Evolutionary conservation across 352 stramenopile species (phyloP).

Genomic region (Phytophthora pisi): DNA sequence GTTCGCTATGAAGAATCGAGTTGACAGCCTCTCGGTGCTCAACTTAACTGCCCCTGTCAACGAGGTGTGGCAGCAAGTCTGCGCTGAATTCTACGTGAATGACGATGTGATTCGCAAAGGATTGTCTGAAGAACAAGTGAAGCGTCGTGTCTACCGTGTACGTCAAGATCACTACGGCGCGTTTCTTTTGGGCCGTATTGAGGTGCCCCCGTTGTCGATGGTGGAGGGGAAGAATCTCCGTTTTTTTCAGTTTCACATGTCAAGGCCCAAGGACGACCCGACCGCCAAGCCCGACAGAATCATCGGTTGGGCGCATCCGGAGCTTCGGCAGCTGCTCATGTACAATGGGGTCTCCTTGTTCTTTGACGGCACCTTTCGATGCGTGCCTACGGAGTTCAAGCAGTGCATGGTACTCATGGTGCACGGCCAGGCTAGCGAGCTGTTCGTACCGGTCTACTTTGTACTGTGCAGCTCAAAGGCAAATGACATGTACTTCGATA

Average conservation of each 20-base stretch:
- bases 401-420: too few relatives aligned
- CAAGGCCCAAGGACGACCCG: too few relatives aligned
- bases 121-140: background rate
- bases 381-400: too few relatives aligned
- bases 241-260: background rate
- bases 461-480: too few relatives aligned
- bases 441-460: too few relatives aligned
- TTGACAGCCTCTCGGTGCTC: background rate
- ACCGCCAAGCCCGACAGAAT: too few relatives aligned
- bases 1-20: background rate
- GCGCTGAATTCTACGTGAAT: background rate
- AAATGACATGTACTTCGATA: too few relatives aligned
- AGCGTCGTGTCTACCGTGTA: slow-evolving; percentile 2
- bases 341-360: too few relatives aligned
- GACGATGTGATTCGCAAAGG: slow-evolving; percentile 7
- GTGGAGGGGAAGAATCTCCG: background rate
- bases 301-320: too few relatives aligned
- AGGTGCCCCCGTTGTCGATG: slow-evolving; percentile 3
- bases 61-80: background rate
- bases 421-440: too few relatives aligned
- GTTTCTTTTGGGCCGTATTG: background rate
- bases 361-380: too few relatives aligned
- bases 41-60: background rate
- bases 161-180: slow-evolving; percentile 2
- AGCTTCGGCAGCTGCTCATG: too few relatives aligned